Conservation (phyloP, 805 yeast genomes). For the Vanderwaltozyma tropicalis region DNA sequence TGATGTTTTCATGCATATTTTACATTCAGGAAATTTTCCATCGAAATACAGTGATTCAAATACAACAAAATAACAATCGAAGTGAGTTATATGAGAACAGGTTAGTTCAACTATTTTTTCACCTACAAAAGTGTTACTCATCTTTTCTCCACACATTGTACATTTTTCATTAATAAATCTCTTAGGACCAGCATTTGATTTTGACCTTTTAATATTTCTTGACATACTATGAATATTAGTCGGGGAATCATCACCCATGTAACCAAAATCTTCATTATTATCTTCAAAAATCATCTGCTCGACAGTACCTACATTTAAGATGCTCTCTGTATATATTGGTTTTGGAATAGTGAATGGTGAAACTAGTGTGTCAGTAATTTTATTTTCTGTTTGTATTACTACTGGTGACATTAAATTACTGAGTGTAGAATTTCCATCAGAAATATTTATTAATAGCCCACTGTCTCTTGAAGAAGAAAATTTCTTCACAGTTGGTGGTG, state of each 20-base stretch:
- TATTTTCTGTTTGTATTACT: neutral
- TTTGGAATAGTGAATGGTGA: no score
- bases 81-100: conserved; percentile 38
- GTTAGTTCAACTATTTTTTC: conserved; percentile 34
- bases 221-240: conserved; percentile 10
- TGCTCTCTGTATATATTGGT: no score
- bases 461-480: neutral
- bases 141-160: conserved; percentile 36
- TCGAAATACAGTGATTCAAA: conserved; percentile 12
- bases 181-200: conserved; percentile 11
- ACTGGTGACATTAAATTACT: neutral
- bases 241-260: conserved; percentile 19
- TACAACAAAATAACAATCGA: conserved; percentile 32
- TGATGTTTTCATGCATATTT: conserved; percentile 15
- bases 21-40: conserved; percentile 20
- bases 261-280: conserved; percentile 9
- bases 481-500: conserved; percentile 17
- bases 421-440: neutral
- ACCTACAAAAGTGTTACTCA: conserved; percentile 31
- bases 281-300: conserved; percentile 4
- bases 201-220: conserved; percentile 7
- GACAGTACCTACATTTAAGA: neutral
- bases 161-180: conserved; percentile 27
- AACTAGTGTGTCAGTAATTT: no score
- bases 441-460: neutral